Evolutionary conservation across 1,284 basidiomycete genomes (phyloP), one percentile per base, ranked within the genome.

Genomic region (Cryptococcus depauperatus): DNA sequence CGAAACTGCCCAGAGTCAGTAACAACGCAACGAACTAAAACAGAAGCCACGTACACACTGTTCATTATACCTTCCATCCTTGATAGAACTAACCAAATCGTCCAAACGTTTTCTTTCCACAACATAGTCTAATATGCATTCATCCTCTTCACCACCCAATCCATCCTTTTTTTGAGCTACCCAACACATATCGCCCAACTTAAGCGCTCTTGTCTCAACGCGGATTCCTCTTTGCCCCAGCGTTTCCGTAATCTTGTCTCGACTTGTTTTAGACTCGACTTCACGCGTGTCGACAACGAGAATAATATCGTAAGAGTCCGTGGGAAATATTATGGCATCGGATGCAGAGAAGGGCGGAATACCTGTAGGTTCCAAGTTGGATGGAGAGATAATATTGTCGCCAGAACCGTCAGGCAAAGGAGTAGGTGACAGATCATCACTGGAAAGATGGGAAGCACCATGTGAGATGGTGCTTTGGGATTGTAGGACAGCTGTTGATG

Each of bases 131-230:
- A 79, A 60, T 14, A 77, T 75, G 48, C 74, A 74, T 44, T 78
- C 76, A 34, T 68, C 64, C 30, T 68, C 68, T 34, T 64, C 63
- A 3, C 58, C 62, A 2, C 63, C 61, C 5, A 59, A 46, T 7
- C 55, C 57, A 32, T 70, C 67, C 14, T 55, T 59, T 23, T 69
- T 46, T 22, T 68, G 63, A 1, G 77, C 77, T 13, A 80, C 64
- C 78, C 78, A 80, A 22, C 75, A 62, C 47, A 76, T 74, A 60
- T 80, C 78, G 4, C 77, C 77, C 6, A 80, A 56, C 25, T 72
- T 66, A 28, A 80, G 56, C 2, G 75, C 69, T 16, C 74, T 57
- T 25, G 71, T 68, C 46, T 76, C 74, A n/a, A 74, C 72, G 14
- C 61, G 57, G 29, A 77, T 55, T 0, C 73, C 73, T 28, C 64